Evolutionary conservation across 2,329 filamentous ascomycete genomes (phyloP), one percentile per base, ranked within the genome.

Genomic region (Atkinsonella hypoxylon): DNA sequence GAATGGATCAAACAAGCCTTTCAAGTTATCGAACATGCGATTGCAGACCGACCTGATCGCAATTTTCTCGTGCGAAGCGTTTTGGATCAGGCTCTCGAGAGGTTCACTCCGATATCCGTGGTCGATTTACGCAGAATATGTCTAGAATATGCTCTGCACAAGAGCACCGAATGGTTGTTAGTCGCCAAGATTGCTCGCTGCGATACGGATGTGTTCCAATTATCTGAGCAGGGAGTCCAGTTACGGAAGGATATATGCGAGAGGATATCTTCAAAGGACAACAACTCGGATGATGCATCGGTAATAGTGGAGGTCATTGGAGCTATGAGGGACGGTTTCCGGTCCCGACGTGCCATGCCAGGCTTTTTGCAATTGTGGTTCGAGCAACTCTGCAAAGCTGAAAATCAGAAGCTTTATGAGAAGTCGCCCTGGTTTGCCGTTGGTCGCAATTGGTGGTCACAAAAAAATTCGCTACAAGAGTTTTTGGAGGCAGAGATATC

Each of bases 341-440:
- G 67, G 8, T 69, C 63, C 5, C 67, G 64, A 11, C 70, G 73
- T 48, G 69, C 71, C 50, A 59, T 77, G 12, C 60, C 71, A 0
- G 63, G 66, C 5, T 78, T 77, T 51, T 53, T 77, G 53, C 67
- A 67, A 45, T 59, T 70, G 2, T 78, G 75, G 75, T 72, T 67
- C 45, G 57, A 64, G 41, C 67, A 73, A 51, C 62, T 76, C 1
- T 64, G 62, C 38, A 59, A 65, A 13, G 59, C 63, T 15, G 65
- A 70, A 50, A 57, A 61, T 43, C 56, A 59, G 38, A 59, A 64
- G 17, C 51, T 55, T 15, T 56, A 57, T 32, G 13, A 34, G 44
- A 56, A 46, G 7, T 67, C 63, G 1, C 64, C 66, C 0, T 71
- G 69, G 68, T 61, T 65, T 20, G 54, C 54, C 3, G 54, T 65